These are phyloP conservation scores for Neonectria sp. DNA, from an alignment of 2,329 filamentous ascomycete species.

Conservation along the genomic window DNA sequence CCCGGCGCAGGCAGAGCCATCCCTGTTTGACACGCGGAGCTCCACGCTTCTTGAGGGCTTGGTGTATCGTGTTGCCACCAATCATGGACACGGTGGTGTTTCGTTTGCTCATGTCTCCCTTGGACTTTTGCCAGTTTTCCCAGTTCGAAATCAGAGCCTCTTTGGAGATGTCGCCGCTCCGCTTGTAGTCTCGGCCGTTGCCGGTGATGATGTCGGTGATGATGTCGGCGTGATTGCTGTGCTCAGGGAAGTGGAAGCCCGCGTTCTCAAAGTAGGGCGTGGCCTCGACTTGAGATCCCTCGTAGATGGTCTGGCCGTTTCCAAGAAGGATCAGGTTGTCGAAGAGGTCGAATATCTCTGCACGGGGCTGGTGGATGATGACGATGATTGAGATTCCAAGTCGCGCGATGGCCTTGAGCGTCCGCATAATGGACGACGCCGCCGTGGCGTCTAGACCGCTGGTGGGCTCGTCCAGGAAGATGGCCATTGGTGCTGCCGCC, in stretches of 20 bases:
- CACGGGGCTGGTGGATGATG: conserved; percentile 73
- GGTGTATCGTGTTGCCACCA: conserved; percentile 54
- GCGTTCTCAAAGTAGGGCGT: conserved; percentile 66
- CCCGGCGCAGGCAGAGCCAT: conserved; percentile 66
- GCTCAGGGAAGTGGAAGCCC: conserved; percentile 65
- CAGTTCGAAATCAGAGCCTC: conserved; percentile 66
- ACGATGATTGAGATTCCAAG: conserved; percentile 71
- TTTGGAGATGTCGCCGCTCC: conserved; percentile 61
- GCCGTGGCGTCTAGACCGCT: conserved; percentile 69
- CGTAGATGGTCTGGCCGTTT: conserved; percentile 69
- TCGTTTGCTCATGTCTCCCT: conserved; percentile 30
- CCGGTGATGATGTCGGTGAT: conserved; percentile 75
- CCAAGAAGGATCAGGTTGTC: conserved; percentile 70
- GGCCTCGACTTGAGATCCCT: conserved; percentile 61
- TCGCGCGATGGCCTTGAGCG: conserved; percentile 67
- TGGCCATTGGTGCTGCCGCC: conserved; percentile 69
- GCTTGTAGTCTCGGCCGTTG: conserved; percentile 67
- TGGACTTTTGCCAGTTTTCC: conserved; percentile 50
- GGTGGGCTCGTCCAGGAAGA: conserved; percentile 69
- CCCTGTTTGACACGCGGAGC: conserved; percentile 64
- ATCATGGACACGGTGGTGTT: conserved; percentile 43
- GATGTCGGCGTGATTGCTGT: conserved; percentile 69
- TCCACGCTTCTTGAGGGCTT: conserved; percentile 65
- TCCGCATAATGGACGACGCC: conserved; percentile 69
- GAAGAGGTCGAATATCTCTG: conserved; percentile 71